phyloP scores from a whole-genome alignment of 2,329 filamentous ascomycete genomes.

The Penicillium occitanis region DNA sequence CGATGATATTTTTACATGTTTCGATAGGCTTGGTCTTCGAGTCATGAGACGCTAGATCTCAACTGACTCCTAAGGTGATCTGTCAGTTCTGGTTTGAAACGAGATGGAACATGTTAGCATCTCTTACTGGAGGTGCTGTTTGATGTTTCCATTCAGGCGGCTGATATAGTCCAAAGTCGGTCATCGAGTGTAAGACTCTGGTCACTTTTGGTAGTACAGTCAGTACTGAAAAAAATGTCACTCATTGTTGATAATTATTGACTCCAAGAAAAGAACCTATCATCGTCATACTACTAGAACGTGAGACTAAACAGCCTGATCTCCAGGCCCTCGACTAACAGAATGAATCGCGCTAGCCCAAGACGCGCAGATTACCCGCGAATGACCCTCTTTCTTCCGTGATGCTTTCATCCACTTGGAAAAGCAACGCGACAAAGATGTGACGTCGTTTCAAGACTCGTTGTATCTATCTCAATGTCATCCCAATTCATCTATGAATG shows the following conservation, averaged over 20 bases:
- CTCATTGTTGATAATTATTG: neutral
- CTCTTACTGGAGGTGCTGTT: no score
- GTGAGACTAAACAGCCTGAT: neutral
- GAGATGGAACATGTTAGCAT: neutral
- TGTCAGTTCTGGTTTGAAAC: neutral
- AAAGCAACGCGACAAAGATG: neutral
- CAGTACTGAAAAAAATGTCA: neutral
- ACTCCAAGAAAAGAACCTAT: neutral
- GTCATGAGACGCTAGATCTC: neutral
- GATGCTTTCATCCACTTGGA: neutral
- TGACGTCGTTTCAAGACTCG: neutral
- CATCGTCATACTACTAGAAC: neutral
- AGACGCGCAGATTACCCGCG: neutral
- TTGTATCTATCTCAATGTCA: neutral
- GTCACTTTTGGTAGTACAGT: neutral
- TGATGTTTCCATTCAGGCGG: neutral
- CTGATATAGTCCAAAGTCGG: neutral
- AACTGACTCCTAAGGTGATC: neutral
- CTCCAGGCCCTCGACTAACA: neutral
- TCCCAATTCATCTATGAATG: conserved; percentile 14
- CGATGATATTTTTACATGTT: neutral
- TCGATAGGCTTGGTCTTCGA: neutral
- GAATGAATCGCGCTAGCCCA: neutral
- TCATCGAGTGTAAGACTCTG: neutral
- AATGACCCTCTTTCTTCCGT: neutral